Percentiles rank a stretch among this genome's conserved stretches.
Conservation (phyloP, 441 rosid genomes). For the Syzygium syzygioides region DNA sequence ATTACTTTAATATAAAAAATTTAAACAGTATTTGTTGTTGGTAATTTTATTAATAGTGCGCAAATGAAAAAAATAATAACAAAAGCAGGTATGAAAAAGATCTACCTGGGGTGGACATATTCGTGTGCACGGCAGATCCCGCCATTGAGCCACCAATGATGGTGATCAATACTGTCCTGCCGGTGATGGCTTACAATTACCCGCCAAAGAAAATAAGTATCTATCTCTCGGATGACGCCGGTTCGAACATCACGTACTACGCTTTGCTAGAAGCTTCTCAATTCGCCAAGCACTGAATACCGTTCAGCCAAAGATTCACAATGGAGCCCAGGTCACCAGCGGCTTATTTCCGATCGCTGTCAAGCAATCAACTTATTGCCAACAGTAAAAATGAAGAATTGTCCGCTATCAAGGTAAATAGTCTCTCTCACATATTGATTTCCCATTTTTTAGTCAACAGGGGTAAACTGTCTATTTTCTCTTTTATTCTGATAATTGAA, state of each 20-base stretch:
- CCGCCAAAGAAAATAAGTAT: slow-evolving; percentile 53
- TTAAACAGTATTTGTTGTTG: background rate
- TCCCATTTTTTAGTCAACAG: background rate
- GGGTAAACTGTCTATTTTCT: background rate
- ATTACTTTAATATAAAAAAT: background rate
- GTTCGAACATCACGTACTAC: slow-evolving; percentile 53
- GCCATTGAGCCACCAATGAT: slow-evolving; percentile 54
- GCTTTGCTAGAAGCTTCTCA: slow-evolving; percentile 60
- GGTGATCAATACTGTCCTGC: slow-evolving; percentile 64
- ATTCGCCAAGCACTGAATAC: slow-evolving; percentile 59
- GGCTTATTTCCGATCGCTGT: slow-evolving; percentile 23
- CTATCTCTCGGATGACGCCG: slow-evolving; percentile 75
- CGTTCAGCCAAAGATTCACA: slow-evolving; percentile 36
- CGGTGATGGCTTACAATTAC: slow-evolving; percentile 57
- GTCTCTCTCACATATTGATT: background rate
- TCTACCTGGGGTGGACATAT: slow-evolving; percentile 56
- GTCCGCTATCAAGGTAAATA: slow-evolving; percentile 25
- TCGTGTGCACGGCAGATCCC: slow-evolving; percentile 80
- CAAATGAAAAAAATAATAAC: background rate
- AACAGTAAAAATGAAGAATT: background rate
- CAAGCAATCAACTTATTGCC: background rate
- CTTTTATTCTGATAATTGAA: background rate
- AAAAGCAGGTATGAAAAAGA: slow-evolving; percentile 26
- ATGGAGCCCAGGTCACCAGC: slow-evolving; percentile 43
- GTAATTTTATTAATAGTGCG: background rate